These are phyloP conservation scores for Elsinoe necatrix DNA, from an alignment of 2,329 filamentous ascomycete species.

Conservation along the genomic window DNA sequence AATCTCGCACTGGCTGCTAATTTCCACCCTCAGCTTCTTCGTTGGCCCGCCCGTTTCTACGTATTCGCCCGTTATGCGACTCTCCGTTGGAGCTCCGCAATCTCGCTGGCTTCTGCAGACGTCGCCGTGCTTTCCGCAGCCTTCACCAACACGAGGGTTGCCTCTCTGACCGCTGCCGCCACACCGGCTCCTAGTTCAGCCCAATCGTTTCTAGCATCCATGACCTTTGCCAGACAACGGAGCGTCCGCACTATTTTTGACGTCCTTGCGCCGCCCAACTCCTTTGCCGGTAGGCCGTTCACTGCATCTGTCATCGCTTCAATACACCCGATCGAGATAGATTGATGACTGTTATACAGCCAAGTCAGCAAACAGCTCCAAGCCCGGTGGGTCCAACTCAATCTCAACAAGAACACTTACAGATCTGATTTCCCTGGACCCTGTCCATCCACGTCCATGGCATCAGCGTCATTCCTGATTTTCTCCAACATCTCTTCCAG, in stretches of 20 bases:
- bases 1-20: not conserved
- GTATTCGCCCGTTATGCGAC: not conserved
- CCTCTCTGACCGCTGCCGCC: constrained; percentile 5
- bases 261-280: not conserved
- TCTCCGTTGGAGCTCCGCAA: constrained; percentile 6
- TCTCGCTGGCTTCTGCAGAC: constrained; percentile 1
- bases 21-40: not conserved
- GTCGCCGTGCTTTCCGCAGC: not conserved
- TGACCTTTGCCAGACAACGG: constrained; percentile 2
- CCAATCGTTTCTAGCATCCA: not conserved
- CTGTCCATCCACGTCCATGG: constrained; percentile 53
- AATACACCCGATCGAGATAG: constrained; percentile 7
- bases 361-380: not conserved
- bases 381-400: constrained; percentile 1
- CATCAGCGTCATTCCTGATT: constrained; percentile 40
- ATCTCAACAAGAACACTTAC: constrained; percentile 21
- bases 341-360: not conserved
- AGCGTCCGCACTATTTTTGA: constrained; percentile 1
- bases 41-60: not conserved
- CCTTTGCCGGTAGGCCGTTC: not conserved
- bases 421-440: constrained; percentile 29
- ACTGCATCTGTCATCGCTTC: constrained; percentile 3
- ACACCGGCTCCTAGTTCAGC: constrained; percentile 2
- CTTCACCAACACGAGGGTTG: not conserved
- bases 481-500: constrained; percentile 49